Evolutionary conservation across 1,139 yeast species (phyloP).

Genomic region (Yamadazyma taylorii): DNA sequence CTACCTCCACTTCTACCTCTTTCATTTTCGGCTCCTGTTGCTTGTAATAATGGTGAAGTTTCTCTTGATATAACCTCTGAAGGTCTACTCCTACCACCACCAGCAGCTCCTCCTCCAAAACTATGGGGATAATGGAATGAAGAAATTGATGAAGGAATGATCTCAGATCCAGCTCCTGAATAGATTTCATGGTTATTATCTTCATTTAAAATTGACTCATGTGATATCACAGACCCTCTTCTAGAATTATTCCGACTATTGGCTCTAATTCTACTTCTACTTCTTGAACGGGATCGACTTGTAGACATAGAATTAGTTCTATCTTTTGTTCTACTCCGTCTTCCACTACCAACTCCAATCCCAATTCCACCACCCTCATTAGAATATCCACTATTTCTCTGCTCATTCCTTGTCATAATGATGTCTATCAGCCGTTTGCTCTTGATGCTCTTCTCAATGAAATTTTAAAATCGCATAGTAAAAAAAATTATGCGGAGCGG

Average conservation of each 20-base stretch:
- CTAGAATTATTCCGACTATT: slow-evolving; percentile 23
- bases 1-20: slow-evolving; percentile 20
- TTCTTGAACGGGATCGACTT: background rate
- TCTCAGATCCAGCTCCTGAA: slow-evolving; percentile 88
- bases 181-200: slow-evolving; percentile 69
- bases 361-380: background rate
- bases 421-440: too few relatives aligned
- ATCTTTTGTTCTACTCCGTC: background rate
- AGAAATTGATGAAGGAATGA: slow-evolving; percentile 86
- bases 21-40: slow-evolving; percentile 13
- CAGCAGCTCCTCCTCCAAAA: slow-evolving; percentile 25
- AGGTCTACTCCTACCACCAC: slow-evolving; percentile 22
- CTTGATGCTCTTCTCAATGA: too few relatives aligned
- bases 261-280: slow-evolving; percentile 4
- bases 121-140: slow-evolving; percentile 78
- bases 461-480: too few relatives aligned
- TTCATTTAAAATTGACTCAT: slow-evolving; percentile 39
- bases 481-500: too few relatives aligned
- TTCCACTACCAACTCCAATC: background rate
- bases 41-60: slow-evolving; percentile 38
- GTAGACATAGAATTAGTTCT: background rate
- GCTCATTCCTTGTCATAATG: background rate
- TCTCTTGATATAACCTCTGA: slow-evolving; percentile 28
- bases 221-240: slow-evolving; percentile 43
- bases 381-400: background rate